phyloP scores from a whole-genome alignment of 1,284 basidiomycete species.

The Limonomyces culmigenus region DNA sequence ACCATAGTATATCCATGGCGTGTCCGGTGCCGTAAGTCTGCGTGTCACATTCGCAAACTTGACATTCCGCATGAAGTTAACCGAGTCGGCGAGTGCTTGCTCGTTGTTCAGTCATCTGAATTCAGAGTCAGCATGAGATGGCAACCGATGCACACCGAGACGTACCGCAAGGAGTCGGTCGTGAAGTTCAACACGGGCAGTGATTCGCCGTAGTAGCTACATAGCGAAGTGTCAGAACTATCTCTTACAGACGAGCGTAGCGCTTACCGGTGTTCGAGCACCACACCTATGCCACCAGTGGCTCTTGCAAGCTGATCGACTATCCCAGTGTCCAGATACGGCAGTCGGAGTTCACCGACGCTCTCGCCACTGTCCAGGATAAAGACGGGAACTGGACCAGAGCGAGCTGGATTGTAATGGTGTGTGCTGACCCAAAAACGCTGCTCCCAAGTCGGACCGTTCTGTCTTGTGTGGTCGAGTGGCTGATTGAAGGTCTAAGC shows the following conservation, averaged over 20 bases:
- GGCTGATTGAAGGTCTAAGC: constrained; percentile 69
- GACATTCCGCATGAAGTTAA: constrained; percentile 76
- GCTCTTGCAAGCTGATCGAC: constrained; percentile 70
- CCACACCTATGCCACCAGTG: constrained; percentile 73
- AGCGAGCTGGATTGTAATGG: constrained; percentile 56
- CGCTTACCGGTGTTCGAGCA: constrained; percentile 85
- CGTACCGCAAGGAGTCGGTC: constrained; percentile 58
- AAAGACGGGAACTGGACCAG: constrained; percentile 68
- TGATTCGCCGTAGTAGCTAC: constrained; percentile 78
- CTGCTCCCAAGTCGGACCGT: constrained; percentile 52
- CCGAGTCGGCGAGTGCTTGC: constrained; percentile 85
- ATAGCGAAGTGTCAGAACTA: too few relatives aligned
- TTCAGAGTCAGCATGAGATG: too few relatives aligned
- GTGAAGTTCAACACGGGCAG: constrained; percentile 67
- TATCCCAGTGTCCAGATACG: constrained; percentile 71
- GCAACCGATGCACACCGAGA: too few relatives aligned
- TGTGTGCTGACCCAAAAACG: constrained; percentile 84
- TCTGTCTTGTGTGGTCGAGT: constrained; percentile 59
- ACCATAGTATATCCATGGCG: constrained; percentile 93
- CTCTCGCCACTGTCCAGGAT: constrained; percentile 80
- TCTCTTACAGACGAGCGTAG: too few relatives aligned
- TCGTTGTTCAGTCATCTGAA: constrained; percentile 82
- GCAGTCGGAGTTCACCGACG: constrained; percentile 49
- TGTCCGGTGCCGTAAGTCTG: constrained; percentile 46
- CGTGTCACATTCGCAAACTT: constrained; percentile 58